phyloP scores from a whole-genome alignment of 2,329 filamentous ascomycete genomes.

The Arthroderma uncinatum region DNA sequence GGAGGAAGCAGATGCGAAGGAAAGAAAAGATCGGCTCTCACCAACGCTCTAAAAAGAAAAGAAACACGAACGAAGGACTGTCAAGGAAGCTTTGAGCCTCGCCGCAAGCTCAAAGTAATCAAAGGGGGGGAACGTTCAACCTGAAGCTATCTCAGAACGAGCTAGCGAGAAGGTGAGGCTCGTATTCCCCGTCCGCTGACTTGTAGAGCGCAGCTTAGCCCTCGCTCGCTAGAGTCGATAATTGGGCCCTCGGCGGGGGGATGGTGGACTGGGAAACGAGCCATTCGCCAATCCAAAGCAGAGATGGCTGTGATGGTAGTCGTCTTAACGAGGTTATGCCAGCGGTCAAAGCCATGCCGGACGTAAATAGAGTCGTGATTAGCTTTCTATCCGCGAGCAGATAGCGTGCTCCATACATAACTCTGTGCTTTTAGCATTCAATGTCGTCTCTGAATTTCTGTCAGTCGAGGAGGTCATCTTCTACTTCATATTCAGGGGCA shows the following conservation, averaged over 20 bases:
- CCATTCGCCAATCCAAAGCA: background rate
- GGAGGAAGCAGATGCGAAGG: background rate
- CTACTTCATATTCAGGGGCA: background rate
- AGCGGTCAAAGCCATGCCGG: background rate
- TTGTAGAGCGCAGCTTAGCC: background rate
- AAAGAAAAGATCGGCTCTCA: constrained; percentile 4
- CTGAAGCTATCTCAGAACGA: background rate
- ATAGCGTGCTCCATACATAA: background rate
- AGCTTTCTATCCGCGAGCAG: too few relatives aligned
- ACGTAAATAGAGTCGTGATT: background rate
- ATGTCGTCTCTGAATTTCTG: background rate
- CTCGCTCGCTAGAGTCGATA: background rate
- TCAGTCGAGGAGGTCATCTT: background rate
- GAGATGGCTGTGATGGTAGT: background rate
- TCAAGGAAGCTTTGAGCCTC: background rate
- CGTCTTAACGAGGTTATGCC: background rate
- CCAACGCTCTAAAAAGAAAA: background rate
- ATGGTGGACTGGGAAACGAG: background rate
- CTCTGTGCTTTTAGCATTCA: too few relatives aligned
- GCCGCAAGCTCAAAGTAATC: background rate
- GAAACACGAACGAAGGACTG: background rate
- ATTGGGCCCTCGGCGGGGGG: background rate
- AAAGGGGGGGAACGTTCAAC: background rate
- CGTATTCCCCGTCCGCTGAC: background rate
- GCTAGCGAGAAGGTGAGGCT: background rate